Base-by-base conservation (phyloP, 805 yeast genomes). In the Ogataea pilisensis region DNA sequence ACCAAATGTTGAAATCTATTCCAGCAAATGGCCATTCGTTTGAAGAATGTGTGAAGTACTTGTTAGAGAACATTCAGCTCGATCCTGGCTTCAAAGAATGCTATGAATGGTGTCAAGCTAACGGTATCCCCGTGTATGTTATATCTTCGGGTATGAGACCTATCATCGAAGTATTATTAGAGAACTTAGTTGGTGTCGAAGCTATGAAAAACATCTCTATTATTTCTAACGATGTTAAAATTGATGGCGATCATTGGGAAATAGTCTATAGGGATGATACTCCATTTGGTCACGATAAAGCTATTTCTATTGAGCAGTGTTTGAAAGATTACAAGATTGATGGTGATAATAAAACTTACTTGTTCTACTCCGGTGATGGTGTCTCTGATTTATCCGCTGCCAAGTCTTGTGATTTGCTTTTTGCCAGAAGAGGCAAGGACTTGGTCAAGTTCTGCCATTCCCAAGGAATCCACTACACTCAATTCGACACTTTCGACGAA, bases 301-400 rank as follows among this genome's bases (percentile, higher is more conserved):
- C 96, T 24, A 73, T 76, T 42, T 83, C 93, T 22, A 91, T 93
- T 53, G 73, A 76, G 42, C 70, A 72, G 37, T 72, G 68, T 48
- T 41, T 51, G 39, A 36, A 49, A 61, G 70, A 43, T 57, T 68
- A 55, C 40, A 45, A 50, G 17, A 39, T 40, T 9, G 59, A 60
- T 17, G 26, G 54, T 7, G 37, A 21, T 8, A 55, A 63, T 17
- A 72, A 76, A 36, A 95, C 95, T 13, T 68, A 70, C 30, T 73
- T 88, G 53, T 87, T 91, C 61, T 93, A 93, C 70, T 86, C 95
- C 57, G 99, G 99, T 44, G 99, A 93, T 62, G 99, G 99, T 49
- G 96, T 93, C 25, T 82, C 95, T 34, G 99, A 93, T 63, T 70
- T 93, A 52, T 78, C 88, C 43, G 99, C 99, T 19, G 97, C 98